Conservation (phyloP, 2,329 filamentous ascomycete species). For the Corniculantispora saksenae region DNA sequence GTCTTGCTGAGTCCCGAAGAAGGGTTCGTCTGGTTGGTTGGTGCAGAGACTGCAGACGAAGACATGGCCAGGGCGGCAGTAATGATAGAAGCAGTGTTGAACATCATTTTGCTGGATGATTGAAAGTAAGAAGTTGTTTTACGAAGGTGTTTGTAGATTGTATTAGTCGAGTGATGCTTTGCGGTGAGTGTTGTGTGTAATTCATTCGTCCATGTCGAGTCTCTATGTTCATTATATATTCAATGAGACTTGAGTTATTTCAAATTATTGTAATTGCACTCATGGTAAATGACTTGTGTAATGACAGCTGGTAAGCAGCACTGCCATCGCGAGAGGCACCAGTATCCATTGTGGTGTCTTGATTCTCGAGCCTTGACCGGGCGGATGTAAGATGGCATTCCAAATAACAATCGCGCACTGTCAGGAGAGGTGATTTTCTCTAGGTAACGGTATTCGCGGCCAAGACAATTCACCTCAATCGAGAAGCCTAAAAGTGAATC, state of each 20-base stretch:
- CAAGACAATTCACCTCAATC: not conserved
- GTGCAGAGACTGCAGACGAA: constrained; percentile 15
- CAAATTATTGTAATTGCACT: not conserved
- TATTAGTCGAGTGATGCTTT: not conserved
- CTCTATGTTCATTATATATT: constrained; percentile 9
- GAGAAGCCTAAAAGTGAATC: not conserved
- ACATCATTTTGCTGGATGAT: constrained; percentile 34
- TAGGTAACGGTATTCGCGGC: not conserved
- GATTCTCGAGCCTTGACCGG: not conserved
- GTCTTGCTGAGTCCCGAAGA: constrained; percentile 33
- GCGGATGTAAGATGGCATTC: not conserved
- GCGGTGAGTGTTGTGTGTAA: not conserved
- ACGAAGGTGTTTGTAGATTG: not conserved
- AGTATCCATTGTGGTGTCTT: not conserved
- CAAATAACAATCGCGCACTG: not conserved
- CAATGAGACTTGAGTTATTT: not conserved
- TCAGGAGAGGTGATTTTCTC: not conserved
- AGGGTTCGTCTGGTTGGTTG: constrained; percentile 8
- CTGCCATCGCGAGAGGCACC: not conserved
- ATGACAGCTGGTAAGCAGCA: constrained; percentile 5
- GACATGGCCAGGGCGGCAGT: constrained; percentile 41
- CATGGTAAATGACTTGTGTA: not conserved
- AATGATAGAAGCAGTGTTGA: constrained; percentile 35
- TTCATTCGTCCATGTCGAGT: not conserved
- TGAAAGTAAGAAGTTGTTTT: not conserved